Evolutionary conservation across 106 monocot genomes (phyloP).

Genomic region (Phalaenopsis equestris): DNA sequence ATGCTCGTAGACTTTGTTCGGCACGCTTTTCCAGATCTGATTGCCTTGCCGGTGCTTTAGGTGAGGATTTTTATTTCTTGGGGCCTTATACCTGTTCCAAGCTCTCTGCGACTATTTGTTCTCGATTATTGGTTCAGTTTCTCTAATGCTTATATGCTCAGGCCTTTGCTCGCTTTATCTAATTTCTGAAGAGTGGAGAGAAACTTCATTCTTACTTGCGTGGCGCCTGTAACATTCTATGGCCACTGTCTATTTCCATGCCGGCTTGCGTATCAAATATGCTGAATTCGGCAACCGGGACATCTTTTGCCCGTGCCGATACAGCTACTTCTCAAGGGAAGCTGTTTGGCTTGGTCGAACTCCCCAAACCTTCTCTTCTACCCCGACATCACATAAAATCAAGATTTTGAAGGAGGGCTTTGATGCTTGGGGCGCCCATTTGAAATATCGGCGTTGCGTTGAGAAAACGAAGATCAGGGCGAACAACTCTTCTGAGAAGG

Average conservation of each 20-base stretch:
- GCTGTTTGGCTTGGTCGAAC: conserved; percentile 4
- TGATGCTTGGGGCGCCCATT: conserved; percentile 21
- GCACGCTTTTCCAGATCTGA: conserved; percentile 3
- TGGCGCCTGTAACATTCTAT: conserved; percentile 2
- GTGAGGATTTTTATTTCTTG: background rate
- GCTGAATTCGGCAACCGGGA: background rate
- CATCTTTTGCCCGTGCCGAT: background rate
- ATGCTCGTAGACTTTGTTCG: background rate
- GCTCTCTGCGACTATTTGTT: background rate
- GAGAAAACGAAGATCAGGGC: conserved; percentile 17
- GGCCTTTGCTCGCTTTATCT: background rate
- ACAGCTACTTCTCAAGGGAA: background rate
- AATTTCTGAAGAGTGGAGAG: conserved; percentile 1
- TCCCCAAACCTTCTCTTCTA: conserved; percentile 8
- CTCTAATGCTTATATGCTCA: background rate
- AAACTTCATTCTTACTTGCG: background rate
- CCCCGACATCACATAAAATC: background rate
- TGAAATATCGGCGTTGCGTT: conserved; percentile 8
- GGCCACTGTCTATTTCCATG: conserved; percentile 1
- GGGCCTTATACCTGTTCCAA: background rate
- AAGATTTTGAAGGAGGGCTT: conserved; percentile 10
- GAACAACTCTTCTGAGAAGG: conserved; percentile 44
- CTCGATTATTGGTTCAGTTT: background rate
- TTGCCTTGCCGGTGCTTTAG: background rate
- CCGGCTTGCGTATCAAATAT: background rate